phyloP scores from a whole-genome alignment of 805 yeast species.

The Wickerhamiella nectarea region DNA sequence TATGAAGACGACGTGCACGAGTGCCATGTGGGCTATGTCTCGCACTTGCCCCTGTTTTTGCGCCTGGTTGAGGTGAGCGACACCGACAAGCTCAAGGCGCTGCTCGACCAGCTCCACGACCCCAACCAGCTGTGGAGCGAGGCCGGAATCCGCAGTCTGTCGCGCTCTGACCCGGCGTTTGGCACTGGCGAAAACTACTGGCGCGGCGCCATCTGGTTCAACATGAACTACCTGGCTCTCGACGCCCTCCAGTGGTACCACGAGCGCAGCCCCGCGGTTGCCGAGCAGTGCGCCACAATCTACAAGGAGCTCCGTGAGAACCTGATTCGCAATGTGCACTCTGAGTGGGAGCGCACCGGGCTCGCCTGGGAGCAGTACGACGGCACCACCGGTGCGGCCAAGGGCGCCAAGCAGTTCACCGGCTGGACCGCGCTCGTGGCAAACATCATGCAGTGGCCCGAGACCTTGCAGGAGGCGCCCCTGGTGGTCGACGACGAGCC shows the following conservation, averaged over 20 bases:
- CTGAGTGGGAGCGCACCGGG: slow-evolving; percentile 64
- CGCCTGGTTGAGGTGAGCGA: slow-evolving; percentile 40
- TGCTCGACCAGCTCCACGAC: slow-evolving; percentile 48
- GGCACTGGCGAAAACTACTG: slow-evolving; percentile 83
- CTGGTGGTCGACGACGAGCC: slow-evolving; percentile 3
- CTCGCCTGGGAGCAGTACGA: slow-evolving; percentile 86
- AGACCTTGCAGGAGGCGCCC: slow-evolving; percentile 14
- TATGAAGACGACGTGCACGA: slow-evolving; percentile 50
- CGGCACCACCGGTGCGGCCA: slow-evolving; percentile 57
- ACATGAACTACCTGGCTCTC: slow-evolving; percentile 71
- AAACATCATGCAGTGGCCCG: slow-evolving; percentile 74
- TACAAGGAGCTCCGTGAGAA: slow-evolving; percentile 52
- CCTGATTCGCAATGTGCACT: slow-evolving; percentile 50
- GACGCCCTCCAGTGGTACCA: slow-evolving; percentile 53
- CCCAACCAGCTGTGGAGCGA: slow-evolving; percentile 64
- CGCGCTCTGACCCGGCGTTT: slow-evolving; percentile 50
- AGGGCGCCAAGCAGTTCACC: slow-evolving; percentile 75
- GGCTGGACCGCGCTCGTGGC: slow-evolving; percentile 89
- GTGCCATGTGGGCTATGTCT: slow-evolving; percentile 84
- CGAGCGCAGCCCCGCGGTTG: slow-evolving; percentile 22
- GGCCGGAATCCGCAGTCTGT: slow-evolving; percentile 70
- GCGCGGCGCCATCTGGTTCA: slow-evolving; percentile 91
- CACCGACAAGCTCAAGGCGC: slow-evolving; percentile 34
- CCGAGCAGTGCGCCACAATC: slow-evolving; percentile 32
- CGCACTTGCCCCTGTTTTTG: slow-evolving; percentile 72